Percentiles rank a stretch among this genome's conserved stretches.
Evolutionary conservation across 2,329 filamentous ascomycete species (phyloP).

Genomic region (Cladosporium cucumerinum): DNA sequence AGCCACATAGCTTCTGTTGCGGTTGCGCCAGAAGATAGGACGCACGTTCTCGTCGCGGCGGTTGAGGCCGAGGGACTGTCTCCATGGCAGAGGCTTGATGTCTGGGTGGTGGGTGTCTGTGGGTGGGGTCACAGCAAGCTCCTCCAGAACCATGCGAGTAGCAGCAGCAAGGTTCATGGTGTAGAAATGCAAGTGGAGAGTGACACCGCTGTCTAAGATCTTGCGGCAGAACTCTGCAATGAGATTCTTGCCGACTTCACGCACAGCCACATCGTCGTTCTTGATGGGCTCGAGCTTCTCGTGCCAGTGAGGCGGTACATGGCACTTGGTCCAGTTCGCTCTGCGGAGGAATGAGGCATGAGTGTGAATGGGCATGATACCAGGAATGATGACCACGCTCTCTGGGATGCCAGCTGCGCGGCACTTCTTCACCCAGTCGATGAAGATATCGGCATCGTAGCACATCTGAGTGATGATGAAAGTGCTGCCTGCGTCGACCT

Average conservation of each 20-base stretch:
- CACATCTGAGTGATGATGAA: conserved; percentile 99
- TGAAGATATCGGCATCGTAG: conserved; percentile 94
- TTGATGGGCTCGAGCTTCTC: conserved; percentile 84
- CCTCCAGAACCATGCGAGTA: conserved; percentile 89
- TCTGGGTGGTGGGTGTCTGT: conserved; percentile 52
- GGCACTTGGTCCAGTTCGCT: conserved; percentile 86
- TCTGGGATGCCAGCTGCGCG: conserved; percentile 72
- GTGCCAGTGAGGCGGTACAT: conserved; percentile 77
- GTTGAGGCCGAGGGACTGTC: conserved; percentile 85
- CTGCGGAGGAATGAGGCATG: conserved; percentile 89
- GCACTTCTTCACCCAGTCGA: conserved; percentile 84
- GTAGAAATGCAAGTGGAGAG: conserved; percentile 87
- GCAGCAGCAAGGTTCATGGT: conserved; percentile 98
- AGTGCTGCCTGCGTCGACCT: conserved; percentile 86
- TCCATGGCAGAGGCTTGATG: conserved; percentile 84
- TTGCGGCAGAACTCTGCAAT: conserved; percentile 87
- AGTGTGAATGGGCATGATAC: conserved; percentile 92
- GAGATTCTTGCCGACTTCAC: conserved; percentile 81
- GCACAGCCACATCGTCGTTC: conserved; percentile 90
- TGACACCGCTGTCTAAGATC: conserved; percentile 76
- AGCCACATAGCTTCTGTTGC: conserved; percentile 90
- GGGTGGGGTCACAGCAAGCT: conserved; percentile 78
- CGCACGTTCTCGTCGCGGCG: conserved; percentile 91
- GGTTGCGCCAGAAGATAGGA: conserved; percentile 97
- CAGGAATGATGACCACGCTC: conserved; percentile 75